Evolutionary conservation across 2,329 filamentous ascomycete genomes (phyloP), one percentile per base, ranked within the genome.

Genomic region (Trichoderma simmonsii): DNA sequence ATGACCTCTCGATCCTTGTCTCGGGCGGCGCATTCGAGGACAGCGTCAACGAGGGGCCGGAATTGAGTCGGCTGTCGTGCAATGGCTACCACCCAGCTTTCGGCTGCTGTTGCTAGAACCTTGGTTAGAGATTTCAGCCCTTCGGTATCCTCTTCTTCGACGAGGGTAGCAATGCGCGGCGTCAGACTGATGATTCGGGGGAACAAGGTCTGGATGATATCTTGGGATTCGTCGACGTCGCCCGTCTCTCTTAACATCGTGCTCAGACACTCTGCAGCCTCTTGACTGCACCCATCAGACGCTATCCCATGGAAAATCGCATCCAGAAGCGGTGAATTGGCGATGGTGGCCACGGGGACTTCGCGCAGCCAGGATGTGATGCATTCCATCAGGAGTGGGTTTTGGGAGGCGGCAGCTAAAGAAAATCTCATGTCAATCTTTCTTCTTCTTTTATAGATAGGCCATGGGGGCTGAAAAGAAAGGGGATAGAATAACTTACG

Each of bases 361-460:
- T 99, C 96, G 76, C 94, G 90, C 76, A 98, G 88, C 96, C 96
- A 99, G 3, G 96, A 98, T 36, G 94, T 97, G 77, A 98, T 94
- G 80, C 96, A 98, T 78, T 98, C 94, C 80, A 98, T 90, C 62
- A 99, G 87, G 78, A 95, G 92, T 3, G 95, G 95, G 78, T 98
- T 97, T 74, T 91, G 92, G 9, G 94, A 89, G 28, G 95, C 94
- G 62, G 89, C 85, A 65, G 88, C 94, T 94, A 77, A 14, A 60
- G 48, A 43, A 28, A 21, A 70, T 36, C 12, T 43, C 34, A 21
- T 24, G 32, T 70, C 39, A 72, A 54, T 56, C 14, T 21, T 18
- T 14, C 24, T 24, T 48, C 3, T 8, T 4, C 1, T 9, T 2
- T 21, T 8, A 21, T 26, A 24, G 43, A 3, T 6, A 21, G 21